Base-by-base conservation (phyloP, 108 stramenopile genomes). In the Fragilariopsis cylindrus region DNA sequence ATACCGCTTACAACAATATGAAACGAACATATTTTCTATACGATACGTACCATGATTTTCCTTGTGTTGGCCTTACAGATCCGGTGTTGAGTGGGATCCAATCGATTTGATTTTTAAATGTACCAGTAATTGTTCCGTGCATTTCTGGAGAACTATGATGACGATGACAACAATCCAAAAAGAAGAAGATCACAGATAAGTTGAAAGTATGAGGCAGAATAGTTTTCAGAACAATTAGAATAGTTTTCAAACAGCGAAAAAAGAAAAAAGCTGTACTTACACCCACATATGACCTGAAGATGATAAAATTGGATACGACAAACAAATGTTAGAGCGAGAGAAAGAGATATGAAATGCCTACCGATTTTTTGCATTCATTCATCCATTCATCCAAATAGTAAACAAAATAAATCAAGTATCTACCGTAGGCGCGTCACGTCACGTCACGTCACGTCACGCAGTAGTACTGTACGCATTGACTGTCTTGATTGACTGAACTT, bases 71-170 rank as follows among this genome's bases (percentile, higher is more conserved):
- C 18, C 89, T 80, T 9, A 90, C 79, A 0, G 81, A 79, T 65
- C 89, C 89, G 13, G 82, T 83, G 57, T 85, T 87, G 19, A 90
- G 80, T 16, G 89, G 89, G 30, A 90, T 83, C 89, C 89, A 90
- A 77, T 90, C 89, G 67, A 90, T 90, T 67, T 87, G 89, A 71
- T 87, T 90, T 72, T 90, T 87, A 64, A 90, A 90, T 5, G 64
- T 68, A 43, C 83, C 86, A 7, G 85, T 90, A 44, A 87, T 72
- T 13, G 77, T 82, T n/a, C 88, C 88, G 82, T 89, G 88, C 83
- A 87, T 82, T 74, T 89, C 88, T 9, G 89, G 89, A 63, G 72
- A 75, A 15, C 81, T 72, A 84, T 85, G 85, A 21, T 21, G 19
- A 54, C 16, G 41, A 53, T 7, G 42, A 56, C 7, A 49, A 49